Conservation (phyloP, 345 rosid genomes). For the Limnanthes douglasii region DNA sequence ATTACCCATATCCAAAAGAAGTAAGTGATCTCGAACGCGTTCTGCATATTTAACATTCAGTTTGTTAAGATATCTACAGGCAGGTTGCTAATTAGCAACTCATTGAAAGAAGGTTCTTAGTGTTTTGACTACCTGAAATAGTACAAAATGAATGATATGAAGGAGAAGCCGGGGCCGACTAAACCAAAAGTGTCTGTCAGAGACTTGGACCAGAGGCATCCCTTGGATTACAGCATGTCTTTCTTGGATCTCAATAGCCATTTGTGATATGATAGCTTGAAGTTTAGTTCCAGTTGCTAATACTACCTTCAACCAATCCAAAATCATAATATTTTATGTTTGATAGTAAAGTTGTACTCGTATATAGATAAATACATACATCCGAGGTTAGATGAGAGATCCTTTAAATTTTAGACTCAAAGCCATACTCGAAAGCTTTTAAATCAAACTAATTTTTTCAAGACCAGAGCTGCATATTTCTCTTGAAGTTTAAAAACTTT, state of each 20-base stretch:
- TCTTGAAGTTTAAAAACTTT: background rate
- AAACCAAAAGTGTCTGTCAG: constrained; percentile 83
- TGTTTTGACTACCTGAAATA: constrained; percentile 97
- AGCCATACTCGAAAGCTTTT: no score
- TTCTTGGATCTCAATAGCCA: constrained; percentile 88
- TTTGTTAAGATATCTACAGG: constrained; percentile 5
- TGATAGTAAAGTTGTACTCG: no score
- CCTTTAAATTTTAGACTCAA: no score
- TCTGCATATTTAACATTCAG: constrained; percentile 25
- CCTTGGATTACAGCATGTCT: constrained; percentile 91
- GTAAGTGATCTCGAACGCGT: constrained; percentile 93
- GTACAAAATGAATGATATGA: constrained; percentile 71
- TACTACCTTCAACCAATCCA: constrained; percentile 38
- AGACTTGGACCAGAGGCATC: constrained; percentile 85
- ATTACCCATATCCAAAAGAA: constrained; percentile 94
- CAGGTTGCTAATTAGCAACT: no score
- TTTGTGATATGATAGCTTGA: constrained; percentile 62
- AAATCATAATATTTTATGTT: background rate
- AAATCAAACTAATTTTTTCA: no score
- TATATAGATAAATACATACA: no score
- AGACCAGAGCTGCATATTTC: no score
- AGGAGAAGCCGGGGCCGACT: constrained; percentile 61
- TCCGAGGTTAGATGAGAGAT: no score
- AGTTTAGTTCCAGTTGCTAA: constrained; percentile 86
- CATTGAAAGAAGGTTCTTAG: no score